Percentiles rank a stretch among this genome's conserved stretches.
phyloP scores from a whole-genome alignment of 1,284 basidiomycete genomes.

The Sanghuangporus sanghuang region DNA sequence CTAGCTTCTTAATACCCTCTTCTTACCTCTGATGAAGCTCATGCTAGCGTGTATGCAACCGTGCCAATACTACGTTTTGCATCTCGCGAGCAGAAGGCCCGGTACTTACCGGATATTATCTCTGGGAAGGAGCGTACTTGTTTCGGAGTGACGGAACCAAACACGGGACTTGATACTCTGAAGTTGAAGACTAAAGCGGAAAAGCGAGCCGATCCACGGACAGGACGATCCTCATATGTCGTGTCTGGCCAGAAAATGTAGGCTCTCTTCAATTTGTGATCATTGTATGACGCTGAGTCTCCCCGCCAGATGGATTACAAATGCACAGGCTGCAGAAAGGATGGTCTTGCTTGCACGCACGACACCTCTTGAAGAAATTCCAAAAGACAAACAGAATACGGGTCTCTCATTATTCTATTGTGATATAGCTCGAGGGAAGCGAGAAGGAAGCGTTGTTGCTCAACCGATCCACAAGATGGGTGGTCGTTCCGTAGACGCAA shows the following conservation, averaged over 20 bases:
- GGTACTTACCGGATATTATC: conserved; percentile 30
- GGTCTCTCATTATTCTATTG: conserved; percentile 26
- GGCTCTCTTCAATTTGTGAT: not conserved
- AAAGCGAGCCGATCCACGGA: conserved; percentile 15
- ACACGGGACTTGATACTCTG: conserved; percentile 28
- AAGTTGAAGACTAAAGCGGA: conserved; percentile 27
- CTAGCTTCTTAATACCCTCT: not conserved
- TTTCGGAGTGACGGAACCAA: conserved; percentile 34
- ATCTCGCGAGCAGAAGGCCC: conserved; percentile 21
- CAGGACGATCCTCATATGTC: conserved; percentile 18
- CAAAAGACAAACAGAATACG: conserved; percentile 13
- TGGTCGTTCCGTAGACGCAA: conserved; percentile 32
- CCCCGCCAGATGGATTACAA: conserved; percentile 16
- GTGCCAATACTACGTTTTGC: conserved; percentile 19
- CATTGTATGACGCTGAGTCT: not conserved
- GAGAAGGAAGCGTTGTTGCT: conserved; percentile 26
- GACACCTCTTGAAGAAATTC: conserved; percentile 21
- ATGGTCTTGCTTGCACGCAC: conserved; percentile 31
- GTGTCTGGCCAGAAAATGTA: conserved; percentile 29
- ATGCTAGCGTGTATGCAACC: conserved; percentile 21
- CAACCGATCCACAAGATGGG: conserved; percentile 32
- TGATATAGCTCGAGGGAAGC: conserved; percentile 20
- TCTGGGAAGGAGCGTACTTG: conserved; percentile 29
- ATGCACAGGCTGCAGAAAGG: conserved; percentile 27
- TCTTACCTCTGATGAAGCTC: not conserved